Conservation (phyloP, 805 yeast genomes). For the Geotrichum ghanense region DNA sequence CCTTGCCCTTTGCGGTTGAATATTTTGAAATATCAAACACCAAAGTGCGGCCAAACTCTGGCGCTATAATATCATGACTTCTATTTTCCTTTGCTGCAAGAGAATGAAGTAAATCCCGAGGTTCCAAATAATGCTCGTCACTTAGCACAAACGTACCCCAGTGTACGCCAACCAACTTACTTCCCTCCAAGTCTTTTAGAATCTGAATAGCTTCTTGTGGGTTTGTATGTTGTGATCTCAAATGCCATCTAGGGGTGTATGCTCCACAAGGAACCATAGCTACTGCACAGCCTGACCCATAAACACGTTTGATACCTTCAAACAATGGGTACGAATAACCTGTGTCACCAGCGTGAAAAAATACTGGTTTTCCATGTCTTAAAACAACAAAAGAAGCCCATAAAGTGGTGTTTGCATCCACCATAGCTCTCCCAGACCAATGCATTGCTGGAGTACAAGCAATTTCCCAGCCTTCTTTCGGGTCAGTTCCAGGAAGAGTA, state of each 20-base stretch:
- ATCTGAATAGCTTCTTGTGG: slow-evolving; percentile 70
- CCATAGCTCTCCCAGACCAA: slow-evolving; percentile 83
- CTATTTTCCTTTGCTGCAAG: slow-evolving; percentile 34
- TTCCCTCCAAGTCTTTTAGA: slow-evolving; percentile 48
- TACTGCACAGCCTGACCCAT: slow-evolving; percentile 47
- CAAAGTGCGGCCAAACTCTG: slow-evolving; percentile 66
- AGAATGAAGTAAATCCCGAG: slow-evolving; percentile 46
- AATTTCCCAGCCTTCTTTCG: slow-evolving; percentile 51
- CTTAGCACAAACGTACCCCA: slow-evolving; percentile 94
- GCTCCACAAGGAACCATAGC: slow-evolving; percentile 90
- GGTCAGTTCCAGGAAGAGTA: slow-evolving; percentile 27
- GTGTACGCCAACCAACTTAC: slow-evolving; percentile 74
- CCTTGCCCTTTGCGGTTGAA: background rate
- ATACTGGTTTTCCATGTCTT: slow-evolving; percentile 53
- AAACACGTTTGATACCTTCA: slow-evolving; percentile 47
- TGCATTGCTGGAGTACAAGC: slow-evolving; percentile 87
- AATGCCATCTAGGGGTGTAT: slow-evolving; percentile 92
- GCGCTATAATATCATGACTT: slow-evolving; percentile 39
- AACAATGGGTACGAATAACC: slow-evolving; percentile 77
- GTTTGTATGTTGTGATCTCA: slow-evolving; percentile 74
- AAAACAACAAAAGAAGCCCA: slow-evolving; percentile 83
- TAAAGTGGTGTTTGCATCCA: slow-evolving; percentile 68
- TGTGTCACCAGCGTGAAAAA: slow-evolving; percentile 92
- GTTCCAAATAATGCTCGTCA: slow-evolving; percentile 81
- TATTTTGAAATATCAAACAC: slow-evolving; percentile 30